These are phyloP conservation scores for Aureobasidium sp. DNA, from an alignment of 2,329 filamentous ascomycete species.

Conservation along the genomic window DNA sequence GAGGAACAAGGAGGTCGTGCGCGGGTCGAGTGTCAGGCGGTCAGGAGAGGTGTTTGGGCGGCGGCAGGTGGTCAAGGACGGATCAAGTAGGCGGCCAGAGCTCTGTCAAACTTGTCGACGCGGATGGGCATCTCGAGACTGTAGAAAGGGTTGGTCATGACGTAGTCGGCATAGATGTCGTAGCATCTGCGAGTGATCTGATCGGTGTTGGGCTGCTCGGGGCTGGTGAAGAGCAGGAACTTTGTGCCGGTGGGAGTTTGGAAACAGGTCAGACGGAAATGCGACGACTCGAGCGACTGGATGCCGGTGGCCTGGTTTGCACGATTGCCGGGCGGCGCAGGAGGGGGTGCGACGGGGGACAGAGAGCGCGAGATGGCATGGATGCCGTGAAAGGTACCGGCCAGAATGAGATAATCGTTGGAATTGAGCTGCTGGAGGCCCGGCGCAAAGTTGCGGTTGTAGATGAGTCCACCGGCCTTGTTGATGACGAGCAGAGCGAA, in stretches of 20 bases:
- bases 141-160: conserved; percentile 99
- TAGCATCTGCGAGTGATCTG: conserved; percentile 77
- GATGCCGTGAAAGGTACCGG: conserved; percentile 88
- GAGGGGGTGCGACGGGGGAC: conserved; percentile 28
- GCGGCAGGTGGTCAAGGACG: conserved; percentile 18
- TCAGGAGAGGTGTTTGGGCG: neutral
- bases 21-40: neutral
- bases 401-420: conserved; percentile 94
- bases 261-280: conserved; percentile 94
- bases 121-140: conserved; percentile 95
- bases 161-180: conserved; percentile 90
- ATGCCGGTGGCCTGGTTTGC: conserved; percentile 59
- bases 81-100: conserved; percentile 25
- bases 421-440: conserved; percentile 80
- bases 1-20: neutral
- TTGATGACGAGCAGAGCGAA: conserved; percentile 96
- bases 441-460: conserved; percentile 87
- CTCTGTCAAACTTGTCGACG: conserved; percentile 90
- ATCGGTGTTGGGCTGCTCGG: conserved; percentile 79
- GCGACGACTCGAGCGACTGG: conserved; percentile 86
- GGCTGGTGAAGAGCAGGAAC: conserved; percentile 91
- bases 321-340: conserved; percentile 17
- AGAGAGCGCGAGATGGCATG: conserved; percentile 55
- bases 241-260: conserved; percentile 90
- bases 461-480: conserved; percentile 94